These are phyloP conservation scores for Flaveria brownii DNA, from an alignment of 129 eudicot species.

Conservation along the genomic window DNA sequence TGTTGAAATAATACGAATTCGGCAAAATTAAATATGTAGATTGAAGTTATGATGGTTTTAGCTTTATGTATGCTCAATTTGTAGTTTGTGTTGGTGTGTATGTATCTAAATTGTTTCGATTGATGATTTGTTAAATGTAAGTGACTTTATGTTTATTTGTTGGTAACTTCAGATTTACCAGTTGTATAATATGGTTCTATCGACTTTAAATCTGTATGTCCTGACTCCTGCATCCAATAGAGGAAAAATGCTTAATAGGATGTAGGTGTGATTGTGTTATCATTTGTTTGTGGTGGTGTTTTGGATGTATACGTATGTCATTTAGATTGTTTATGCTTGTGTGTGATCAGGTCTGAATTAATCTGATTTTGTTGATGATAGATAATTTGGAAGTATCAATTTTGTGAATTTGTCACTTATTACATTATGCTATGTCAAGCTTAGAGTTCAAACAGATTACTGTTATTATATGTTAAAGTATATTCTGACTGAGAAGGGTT, in stretches of 20 bases:
- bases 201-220: slow-evolving; percentile 3
- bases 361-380: not conserved
- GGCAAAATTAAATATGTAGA: not conserved
- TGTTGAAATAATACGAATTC: not conserved
- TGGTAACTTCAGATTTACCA: not conserved
- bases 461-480: slow-evolving; percentile 9
- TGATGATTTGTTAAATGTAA: not conserved
- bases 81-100: too few relatives aligned
- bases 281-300: slow-evolving; percentile 18
- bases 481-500: not conserved
- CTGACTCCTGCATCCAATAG: not conserved
- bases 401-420: not conserved
- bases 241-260: slow-evolving; percentile 3
- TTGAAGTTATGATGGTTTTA: too few relatives aligned
- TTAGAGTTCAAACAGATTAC: not conserved
- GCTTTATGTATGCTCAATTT: too few relatives aligned
- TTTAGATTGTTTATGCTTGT: not conserved
- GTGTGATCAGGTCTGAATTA: not conserved
- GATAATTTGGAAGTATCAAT: not conserved
- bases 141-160: not conserved
- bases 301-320: not conserved
- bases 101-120: not conserved
- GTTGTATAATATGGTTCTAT: not conserved
- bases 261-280: not conserved
- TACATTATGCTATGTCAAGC: not conserved